These are phyloP conservation scores for Gynochthodes officinalis DNA, from an alignment of 257 asterid genomes.

Conservation along the genomic window DNA sequence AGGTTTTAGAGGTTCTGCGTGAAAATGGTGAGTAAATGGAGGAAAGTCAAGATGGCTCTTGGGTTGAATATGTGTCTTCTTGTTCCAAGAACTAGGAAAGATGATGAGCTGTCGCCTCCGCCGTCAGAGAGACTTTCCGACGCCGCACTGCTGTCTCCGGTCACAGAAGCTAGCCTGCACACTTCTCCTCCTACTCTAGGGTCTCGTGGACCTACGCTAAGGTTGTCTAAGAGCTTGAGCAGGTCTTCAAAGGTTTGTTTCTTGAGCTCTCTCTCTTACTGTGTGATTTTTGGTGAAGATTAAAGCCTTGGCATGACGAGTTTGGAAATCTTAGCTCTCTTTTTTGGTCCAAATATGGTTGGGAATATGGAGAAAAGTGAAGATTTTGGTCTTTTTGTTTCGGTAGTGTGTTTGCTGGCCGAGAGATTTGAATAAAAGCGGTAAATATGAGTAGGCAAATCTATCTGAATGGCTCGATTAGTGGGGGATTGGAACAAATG, in stretches of 20 bases:
- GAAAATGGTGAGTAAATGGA: slow-evolving; percentile 89
- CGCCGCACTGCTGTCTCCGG: slow-evolving; percentile 66
- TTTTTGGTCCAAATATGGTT: neutral
- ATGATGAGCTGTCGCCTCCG: slow-evolving; percentile 38
- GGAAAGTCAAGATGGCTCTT: slow-evolving; percentile 78
- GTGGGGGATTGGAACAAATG: neutral
- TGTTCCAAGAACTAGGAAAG: slow-evolving; percentile 41
- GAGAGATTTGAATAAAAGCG: neutral
- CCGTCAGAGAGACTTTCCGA: slow-evolving; percentile 53
- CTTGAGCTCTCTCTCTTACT: slow-evolving; percentile 4
- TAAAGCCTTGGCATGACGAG: neutral
- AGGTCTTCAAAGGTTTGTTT: slow-evolving; percentile 81
- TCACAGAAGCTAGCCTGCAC: slow-evolving; percentile 45
- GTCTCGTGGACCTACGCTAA: slow-evolving; percentile 45
- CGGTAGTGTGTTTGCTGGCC: neutral
- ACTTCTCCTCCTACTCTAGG: slow-evolving; percentile 50
- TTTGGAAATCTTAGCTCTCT: neutral
- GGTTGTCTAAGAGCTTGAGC: slow-evolving; percentile 75
- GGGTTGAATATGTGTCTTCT: slow-evolving; percentile 76
- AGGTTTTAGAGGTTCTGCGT: slow-evolving; percentile 14
- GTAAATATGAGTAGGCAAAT: neutral
- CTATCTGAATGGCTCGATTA: neutral
- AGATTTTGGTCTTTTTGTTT: neutral
- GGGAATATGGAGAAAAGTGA: neutral
- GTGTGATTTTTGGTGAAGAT: neutral